A percentile compares a stretch with the other conserved stretches of the same genome.
These are phyloP conservation scores for Radiomyces spectabilis DNA, from an alignment of 192 early-diverging fungal genomes.

Conservation along the genomic window DNA sequence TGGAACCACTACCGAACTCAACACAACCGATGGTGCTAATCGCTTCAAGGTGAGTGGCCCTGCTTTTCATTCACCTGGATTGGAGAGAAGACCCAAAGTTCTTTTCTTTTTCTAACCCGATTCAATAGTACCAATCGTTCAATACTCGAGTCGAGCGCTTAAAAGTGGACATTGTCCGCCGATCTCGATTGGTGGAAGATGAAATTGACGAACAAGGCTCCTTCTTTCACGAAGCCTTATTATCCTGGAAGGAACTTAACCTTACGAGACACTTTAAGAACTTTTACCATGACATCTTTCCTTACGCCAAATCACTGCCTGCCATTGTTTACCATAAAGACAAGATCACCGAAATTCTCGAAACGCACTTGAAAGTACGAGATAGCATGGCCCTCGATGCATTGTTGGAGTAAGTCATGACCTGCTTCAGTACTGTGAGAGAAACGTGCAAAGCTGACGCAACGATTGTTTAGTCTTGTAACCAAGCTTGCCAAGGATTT, in stretches of 20 bases:
- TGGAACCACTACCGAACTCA: conserved; percentile 17
- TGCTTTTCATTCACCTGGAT: no score
- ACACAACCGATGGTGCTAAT: conserved; percentile 37
- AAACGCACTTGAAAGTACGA: conserved; percentile 53
- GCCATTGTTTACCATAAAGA: conserved; percentile 89
- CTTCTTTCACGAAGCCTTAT: conserved; percentile 79
- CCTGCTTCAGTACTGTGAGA: no score
- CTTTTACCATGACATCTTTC: conserved; percentile 60
- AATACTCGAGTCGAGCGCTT: conserved; percentile 62
- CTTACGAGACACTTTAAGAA: conserved; percentile 71
- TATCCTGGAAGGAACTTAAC: conserved; percentile 87
- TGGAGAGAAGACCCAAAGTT: no score
- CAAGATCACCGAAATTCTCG: conserved; percentile 55
- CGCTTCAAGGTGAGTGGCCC: conserved; percentile 32
- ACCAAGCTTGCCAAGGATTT: conserved; percentile 85
- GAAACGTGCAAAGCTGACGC: not conserved
- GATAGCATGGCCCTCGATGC: conserved; percentile 72
- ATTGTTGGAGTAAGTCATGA: conserved; percentile 66
- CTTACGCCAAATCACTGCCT: conserved; percentile 67
- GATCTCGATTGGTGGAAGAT: conserved; percentile 50
- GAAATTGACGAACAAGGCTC: conserved; percentile 57
- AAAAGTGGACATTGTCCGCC: conserved; percentile 75
- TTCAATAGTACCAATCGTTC: conserved; percentile 70
- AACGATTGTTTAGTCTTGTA: conserved; percentile 44
- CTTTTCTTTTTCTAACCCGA: not conserved